These are phyloP conservation scores for Trichophyton benhamiae DNA, from an alignment of 2,329 filamentous ascomycete genomes.

Conservation along the genomic window DNA sequence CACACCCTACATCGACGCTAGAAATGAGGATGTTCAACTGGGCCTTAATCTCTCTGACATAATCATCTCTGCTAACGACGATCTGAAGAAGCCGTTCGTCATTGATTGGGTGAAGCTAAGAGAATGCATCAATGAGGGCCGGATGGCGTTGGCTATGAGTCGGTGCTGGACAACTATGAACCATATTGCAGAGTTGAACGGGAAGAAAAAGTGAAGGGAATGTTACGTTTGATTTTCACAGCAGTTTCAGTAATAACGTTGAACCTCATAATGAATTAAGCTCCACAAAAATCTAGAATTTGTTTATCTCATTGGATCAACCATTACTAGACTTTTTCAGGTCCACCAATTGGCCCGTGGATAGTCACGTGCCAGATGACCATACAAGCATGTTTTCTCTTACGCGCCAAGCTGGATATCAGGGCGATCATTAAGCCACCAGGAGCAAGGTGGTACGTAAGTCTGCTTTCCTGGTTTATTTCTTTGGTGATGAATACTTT, in stretches of 20 bases:
- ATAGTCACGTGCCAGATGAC: too few relatives aligned
- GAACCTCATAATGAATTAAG: too few relatives aligned
- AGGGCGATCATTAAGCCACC: not conserved
- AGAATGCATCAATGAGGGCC: not conserved
- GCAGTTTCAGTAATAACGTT: too few relatives aligned
- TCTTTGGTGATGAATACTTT: not conserved
- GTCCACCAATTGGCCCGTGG: too few relatives aligned
- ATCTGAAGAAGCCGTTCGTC: not conserved
- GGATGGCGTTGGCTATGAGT: not conserved
- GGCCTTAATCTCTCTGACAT: not conserved
- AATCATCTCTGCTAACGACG: not conserved
- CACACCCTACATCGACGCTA: not conserved
- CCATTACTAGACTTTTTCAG: too few relatives aligned
- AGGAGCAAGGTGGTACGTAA: not conserved
- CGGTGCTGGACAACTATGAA: not conserved
- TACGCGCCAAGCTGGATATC: not conserved
- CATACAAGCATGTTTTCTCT: not conserved
- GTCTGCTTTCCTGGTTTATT: not conserved
- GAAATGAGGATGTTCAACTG: not conserved
- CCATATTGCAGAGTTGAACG: not conserved
- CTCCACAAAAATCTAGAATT: too few relatives aligned
- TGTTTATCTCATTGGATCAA: too few relatives aligned
- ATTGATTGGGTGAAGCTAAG: not conserved
- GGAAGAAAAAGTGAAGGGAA: not conserved
- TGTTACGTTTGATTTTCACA: too few relatives aligned